Evolutionary conservation across 441 rosid species (phyloP).

Genomic region (Croton laevigatus): DNA sequence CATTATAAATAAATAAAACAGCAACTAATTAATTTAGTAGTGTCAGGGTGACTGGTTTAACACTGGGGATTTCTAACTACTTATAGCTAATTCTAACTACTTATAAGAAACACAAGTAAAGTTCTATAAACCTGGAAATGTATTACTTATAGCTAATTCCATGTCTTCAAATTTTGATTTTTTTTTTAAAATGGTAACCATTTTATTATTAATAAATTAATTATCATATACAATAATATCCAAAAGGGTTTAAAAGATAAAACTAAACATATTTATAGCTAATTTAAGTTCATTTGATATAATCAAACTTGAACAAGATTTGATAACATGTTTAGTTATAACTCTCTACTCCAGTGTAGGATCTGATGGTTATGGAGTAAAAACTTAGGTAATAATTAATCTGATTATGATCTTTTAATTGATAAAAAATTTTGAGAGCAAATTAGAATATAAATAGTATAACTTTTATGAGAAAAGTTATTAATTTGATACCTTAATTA

Average conservation of each 20-base stretch:
- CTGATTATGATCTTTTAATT: too few relatives aligned
- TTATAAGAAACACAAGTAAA: background rate
- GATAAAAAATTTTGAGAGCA: background rate
- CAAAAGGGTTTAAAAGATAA: background rate
- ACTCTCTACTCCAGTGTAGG: too few relatives aligned
- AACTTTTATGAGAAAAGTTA: conserved; percentile 9
- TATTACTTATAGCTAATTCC: background rate
- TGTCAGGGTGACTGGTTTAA: background rate
- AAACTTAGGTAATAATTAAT: too few relatives aligned
- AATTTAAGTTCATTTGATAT: background rate
- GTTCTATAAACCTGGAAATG: background rate
- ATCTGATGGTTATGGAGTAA: too few relatives aligned
- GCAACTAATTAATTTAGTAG: background rate
- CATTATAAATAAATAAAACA: background rate
- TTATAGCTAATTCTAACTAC: background rate
- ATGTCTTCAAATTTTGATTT: background rate
- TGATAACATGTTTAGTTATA: too few relatives aligned
- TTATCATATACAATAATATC: background rate
- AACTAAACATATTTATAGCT: background rate
- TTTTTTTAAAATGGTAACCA: background rate
- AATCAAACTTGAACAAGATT: too few relatives aligned
- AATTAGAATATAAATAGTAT: background rate
- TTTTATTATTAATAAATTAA: background rate
- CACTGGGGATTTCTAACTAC: background rate
- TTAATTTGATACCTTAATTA: conserved; percentile 9